Base-by-base conservation (phyloP, 148 eudicot genomes). In the Spergularia marina region DNA sequence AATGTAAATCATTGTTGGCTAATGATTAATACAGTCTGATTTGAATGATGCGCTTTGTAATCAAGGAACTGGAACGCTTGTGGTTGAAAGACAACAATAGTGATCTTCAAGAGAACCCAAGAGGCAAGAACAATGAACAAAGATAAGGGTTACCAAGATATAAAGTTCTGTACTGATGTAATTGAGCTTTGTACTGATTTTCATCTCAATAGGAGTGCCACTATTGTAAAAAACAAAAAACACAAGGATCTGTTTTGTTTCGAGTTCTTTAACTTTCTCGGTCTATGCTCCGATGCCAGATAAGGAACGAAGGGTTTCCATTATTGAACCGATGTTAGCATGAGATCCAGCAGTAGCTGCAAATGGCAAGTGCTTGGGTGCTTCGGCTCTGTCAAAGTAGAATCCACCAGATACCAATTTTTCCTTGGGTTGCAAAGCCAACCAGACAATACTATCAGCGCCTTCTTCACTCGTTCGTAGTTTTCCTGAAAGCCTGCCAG, bases 311-410 rank as follows among this genome's bases (percentile, higher is more conserved):
- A 94, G 94, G 5, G 56, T 66, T 18, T 81, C 66, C 9, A 73
- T 16, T 51, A 94, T 86, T 44, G 91, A 83, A 78, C 82, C 89
- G n/a, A 91, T 94, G 68, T 79, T 74, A 66, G 72, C 60, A 78
- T 87, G 92, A 72, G 98, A 90, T 17, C 87, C 88, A 71, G 76
- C 67, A 21, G 97, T 94, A 44, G 86, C 93, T 61, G 89, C 73
- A 69, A 90, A 83, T 30, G 81, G 77, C 82, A 91, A 83, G 87
- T 94, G 96, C 74, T 94, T 90, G 16, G 97, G 85, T 3, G 96
- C 98, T 86, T 85, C 91, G 51, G 92, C 90, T 80, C 98, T 89
- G 63, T 94, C 98, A 75, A 94, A 94, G 82, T 94, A 91, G 70
- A 94, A 88, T 44, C 85, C 88, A 57, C 98, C 97, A 0, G 96